Evolutionary conservation across 768 basidiomycete species (phyloP), one percentile per base, ranked within the genome.

Genomic region (Termitomyces titanicus): DNA sequence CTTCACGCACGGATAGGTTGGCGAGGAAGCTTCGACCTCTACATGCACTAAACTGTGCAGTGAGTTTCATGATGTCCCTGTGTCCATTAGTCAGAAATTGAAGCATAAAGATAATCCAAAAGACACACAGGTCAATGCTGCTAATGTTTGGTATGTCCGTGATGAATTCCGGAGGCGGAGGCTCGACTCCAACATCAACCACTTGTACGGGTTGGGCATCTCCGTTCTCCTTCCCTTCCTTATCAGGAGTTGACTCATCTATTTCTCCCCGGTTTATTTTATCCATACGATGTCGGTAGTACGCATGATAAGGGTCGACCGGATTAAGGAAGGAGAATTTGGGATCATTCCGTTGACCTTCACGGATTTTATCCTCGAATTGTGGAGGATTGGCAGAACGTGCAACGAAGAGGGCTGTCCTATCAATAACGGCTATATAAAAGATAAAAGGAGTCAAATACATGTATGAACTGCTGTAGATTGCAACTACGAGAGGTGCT

Each of bases 321-420:
- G 92, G 88, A 76, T 96, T 96, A 71, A 99, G 83, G 79, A 99
- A 99, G 55, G 96, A 94, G 80, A 98, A 99, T 75, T 97, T 96
- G 54, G 94, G 93, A 78, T 98, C 96, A 61, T 86, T 82, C 74
- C 94, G 92, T 72, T 95, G 95, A 65, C 91, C 89, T 74, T 98
- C 94, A 64, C 94, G 86, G 71, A 99, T 94, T 75, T 96, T 95
- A 68, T 94, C 92, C 75, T 98, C 96, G 66, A 99, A 94, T 63
- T 89, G 85, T 10, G 86, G 83, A 7, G 95, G 94, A 64, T 97
- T 92, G 25, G 89, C 89, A n/a, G 94, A 96, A 60, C 91, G 88
- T 34, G 94, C 92, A 57, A 98, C 90, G 57, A 89, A 93, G 12
- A 80, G 71, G 4, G 97, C 95, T 13, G 97, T 99, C 66, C 93